Base-by-base conservation (phyloP, 495 filamentous ascomycete genomes). In the Ascodesmis nigricans region DNA sequence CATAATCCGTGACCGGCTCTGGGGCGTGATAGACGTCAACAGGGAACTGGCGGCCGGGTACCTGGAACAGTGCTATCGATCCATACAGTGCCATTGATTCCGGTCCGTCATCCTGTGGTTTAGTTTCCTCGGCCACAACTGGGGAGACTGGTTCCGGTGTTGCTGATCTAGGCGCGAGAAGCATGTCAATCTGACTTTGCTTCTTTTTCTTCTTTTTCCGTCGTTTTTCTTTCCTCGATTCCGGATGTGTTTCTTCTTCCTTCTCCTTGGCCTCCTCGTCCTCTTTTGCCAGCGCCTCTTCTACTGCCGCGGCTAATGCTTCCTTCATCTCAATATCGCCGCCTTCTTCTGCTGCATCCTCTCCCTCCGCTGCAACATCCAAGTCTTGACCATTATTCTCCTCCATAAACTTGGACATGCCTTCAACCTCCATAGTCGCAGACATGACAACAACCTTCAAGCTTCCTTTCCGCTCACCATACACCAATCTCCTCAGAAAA, bases 381-480 rank as follows among this genome's bases (percentile, higher is more conserved):
- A 20, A 31, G 2, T 21, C n/a, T 3, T 20, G 28, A 2, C 30
- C 33, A 23, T 29, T 41, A 6, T 40, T 16, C 31, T 41, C 42
- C 32, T 65, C 62, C 48, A 91, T 92, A 54, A 91, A 95, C 0
- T 59, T 56, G 26, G 66, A 61, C 17, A 93, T 64, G 35, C 59
- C 69, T 38, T 81, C 75, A 42, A 87, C 69, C 53, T 93, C 80
- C 11, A 79, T 75, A 10, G 90, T 99, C 31, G 90, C 90, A 58
- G 81, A 91, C 90, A 99, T 99, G 43, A 93, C 67, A 10, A 90
- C 66, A 6, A 92, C 73, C 50, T 92, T 95, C 38, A 95, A 57
- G 2, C 11, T 21, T 11, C 35, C 31, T 15, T 38, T 33, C 21
- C 49, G 35, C 15, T 33, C 24, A 2, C 48, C 44, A 40, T 46